Evolutionary conservation across 495 filamentous ascomycete species (phyloP).

Genomic region (Aspergillus wentii): DNA sequence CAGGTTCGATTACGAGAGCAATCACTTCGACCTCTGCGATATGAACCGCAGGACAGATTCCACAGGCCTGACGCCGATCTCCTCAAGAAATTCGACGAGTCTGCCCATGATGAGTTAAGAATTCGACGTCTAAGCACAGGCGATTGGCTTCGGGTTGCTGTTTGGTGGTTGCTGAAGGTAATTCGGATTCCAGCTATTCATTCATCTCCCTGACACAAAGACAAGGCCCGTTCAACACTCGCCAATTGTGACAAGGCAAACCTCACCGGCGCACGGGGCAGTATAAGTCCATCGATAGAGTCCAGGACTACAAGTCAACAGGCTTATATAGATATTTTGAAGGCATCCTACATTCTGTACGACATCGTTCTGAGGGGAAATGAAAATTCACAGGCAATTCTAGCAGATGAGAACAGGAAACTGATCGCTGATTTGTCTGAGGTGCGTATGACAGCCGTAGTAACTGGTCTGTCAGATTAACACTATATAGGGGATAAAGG

Average conservation of each 20-base stretch:
- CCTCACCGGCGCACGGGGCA: constrained; percentile 18
- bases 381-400: constrained; percentile 16
- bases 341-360: constrained; percentile 40
- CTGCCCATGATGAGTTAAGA: constrained; percentile 19
- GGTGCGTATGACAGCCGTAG: constrained; percentile 10
- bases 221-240: constrained; percentile 20
- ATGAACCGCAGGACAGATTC: constrained; percentile 23
- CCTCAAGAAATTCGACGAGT: constrained; percentile 16
- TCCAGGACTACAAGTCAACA: constrained; percentile 22
- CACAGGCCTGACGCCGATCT: constrained; percentile 24
- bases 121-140: constrained; percentile 21
- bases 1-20: constrained; percentile 25
- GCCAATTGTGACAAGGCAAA: constrained; percentile 22
- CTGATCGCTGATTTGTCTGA: constrained; percentile 35
- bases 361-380: constrained; percentile 28
- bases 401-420: constrained; percentile 35
- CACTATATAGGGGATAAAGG: constrained; percentile 26
- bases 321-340: constrained; percentile 38
- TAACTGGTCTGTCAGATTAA: background rate
- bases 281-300: constrained; percentile 19
- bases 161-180: constrained; percentile 46
- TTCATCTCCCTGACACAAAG: background rate
- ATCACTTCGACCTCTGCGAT: constrained; percentile 22
- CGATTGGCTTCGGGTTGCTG: constrained; percentile 37
- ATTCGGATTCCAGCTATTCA: background rate